Conservation (phyloP, 805 yeast genomes). For the Hanseniaspora lindneri region DNA sequence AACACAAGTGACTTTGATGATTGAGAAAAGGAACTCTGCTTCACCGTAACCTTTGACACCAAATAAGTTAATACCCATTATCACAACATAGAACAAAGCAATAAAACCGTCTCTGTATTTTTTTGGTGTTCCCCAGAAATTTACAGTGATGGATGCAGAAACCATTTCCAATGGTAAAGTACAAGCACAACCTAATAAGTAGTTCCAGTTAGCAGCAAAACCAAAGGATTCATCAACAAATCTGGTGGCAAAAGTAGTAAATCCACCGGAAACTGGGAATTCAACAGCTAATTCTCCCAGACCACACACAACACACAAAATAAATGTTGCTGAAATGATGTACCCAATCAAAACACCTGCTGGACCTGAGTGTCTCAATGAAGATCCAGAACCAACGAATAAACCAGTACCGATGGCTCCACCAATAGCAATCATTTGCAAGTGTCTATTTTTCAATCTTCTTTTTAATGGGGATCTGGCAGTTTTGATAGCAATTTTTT, state of each 20-base stretch:
- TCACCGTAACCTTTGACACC: conserved; percentile 48
- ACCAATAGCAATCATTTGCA: conserved; percentile 59
- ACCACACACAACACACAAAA: conserved; percentile 49
- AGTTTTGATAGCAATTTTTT: conserved; percentile 35
- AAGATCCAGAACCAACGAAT: conserved; percentile 58
- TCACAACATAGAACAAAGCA: conserved; percentile 38
- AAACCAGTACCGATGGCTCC: conserved; percentile 69
- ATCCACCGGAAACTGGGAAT: conserved; percentile 55
- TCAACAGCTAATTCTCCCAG: conserved; percentile 50
- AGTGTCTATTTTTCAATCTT: conserved; percentile 42
- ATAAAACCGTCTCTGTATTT: conserved; percentile 41
- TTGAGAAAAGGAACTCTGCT: conserved; percentile 40
- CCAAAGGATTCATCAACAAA: conserved; percentile 55
- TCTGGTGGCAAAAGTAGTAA: conserved; percentile 45
- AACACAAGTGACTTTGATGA: conserved; percentile 40
- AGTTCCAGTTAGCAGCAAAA: conserved; percentile 51
- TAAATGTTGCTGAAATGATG: conserved; percentile 42
- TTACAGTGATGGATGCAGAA: conserved; percentile 44
- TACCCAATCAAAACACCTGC: conserved; percentile 51
- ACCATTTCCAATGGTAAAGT: conserved; percentile 41
- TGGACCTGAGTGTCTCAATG: conserved; percentile 55
- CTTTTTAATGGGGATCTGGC: conserved; percentile 50
- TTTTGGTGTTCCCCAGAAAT: conserved; percentile 38
- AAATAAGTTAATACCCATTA: conserved; percentile 39
- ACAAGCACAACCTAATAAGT: conserved; percentile 42